Base-by-base conservation (phyloP, 225 moss, liverwort and hornwort genomes). In the Sphagnum tenellum region DNA sequence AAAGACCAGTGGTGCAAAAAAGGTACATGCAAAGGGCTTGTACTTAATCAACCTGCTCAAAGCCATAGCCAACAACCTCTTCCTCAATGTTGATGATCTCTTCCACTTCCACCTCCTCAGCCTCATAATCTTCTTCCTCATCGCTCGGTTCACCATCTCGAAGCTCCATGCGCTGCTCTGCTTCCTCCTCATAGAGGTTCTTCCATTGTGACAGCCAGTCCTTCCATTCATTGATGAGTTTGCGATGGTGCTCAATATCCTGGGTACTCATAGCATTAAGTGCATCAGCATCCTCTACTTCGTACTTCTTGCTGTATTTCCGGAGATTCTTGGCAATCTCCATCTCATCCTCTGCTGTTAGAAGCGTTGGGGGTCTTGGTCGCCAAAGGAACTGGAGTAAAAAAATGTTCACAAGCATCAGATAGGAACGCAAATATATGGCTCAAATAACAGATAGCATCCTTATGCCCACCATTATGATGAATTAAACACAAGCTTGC, bases 31-130 rank as follows among this genome's bases (percentile, higher is more conserved):
- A 29, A 29, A 29, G 29, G 29, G 29, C 29, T 29, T 29, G 29
- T 1, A 29, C 64, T 72, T 77, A 98, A 59, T 99, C 93, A 59
- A 84, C 77, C 83, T 93, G 89, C 80, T 99, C 98, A 77, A 99
- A 99, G 2, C 98, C 98, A 64, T 90, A 93, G 4, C 89, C 89
- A 69, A 99, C 78, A 54, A 99, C 89, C 70, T 99, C 98, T 79
- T 99, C 98, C 65, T 93, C 98, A 50, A 87, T 82, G 64, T 88
- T 86, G 12, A 93, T 81, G 46, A 99, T 99, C 69, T 99, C 98
- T 71, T 99, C 98, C 12, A 93, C 86, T 76, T 99, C 98, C 60
- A 99, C 90, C 74, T 99, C 98, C 63, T 99, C 98, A 4, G 98
- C 90, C 78, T 93, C 93, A 13, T 87, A 89, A 12, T 99, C 98